Evolutionary conservation across 2,329 filamentous ascomycete genomes (phyloP).

Genomic region (Talaromyces verruculosus): DNA sequence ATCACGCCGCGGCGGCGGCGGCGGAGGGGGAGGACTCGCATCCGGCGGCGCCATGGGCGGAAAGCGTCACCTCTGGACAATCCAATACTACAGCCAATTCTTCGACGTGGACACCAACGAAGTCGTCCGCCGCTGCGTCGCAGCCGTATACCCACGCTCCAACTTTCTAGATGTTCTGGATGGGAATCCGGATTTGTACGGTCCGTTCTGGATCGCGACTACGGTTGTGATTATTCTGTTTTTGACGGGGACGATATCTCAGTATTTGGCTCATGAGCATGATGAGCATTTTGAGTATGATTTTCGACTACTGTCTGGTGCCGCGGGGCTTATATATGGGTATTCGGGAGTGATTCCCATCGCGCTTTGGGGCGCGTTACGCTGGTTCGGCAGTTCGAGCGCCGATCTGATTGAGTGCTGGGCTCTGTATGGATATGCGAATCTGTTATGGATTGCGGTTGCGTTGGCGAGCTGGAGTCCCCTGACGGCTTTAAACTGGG

Average conservation of each 20-base stretch:
- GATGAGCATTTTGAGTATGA: conserved; percentile 81
- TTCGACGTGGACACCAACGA: conserved; percentile 96
- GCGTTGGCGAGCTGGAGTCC: conserved; percentile 89
- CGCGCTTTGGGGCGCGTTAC: conserved; percentile 79
- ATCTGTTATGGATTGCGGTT: conserved; percentile 95
- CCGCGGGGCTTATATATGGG: conserved; percentile 89
- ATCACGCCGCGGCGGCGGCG: conserved; percentile 42
- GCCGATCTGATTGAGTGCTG: conserved; percentile 94
- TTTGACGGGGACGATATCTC: conserved; percentile 88
- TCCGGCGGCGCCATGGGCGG: conserved; percentile 29
- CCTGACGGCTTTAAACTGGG: conserved; percentile 83
- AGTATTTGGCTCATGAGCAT: conserved; percentile 72
- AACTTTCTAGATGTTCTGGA: conserved; percentile 98
- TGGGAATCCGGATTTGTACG: conserved; percentile 94
- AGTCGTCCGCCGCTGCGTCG: conserved; percentile 81
- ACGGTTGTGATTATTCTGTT: conserved; percentile 96
- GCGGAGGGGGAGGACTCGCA: conserved; percentile 30
- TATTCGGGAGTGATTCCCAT: conserved; percentile 88
- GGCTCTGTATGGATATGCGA: conserved; percentile 93
- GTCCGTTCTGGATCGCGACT: conserved; percentile 97
- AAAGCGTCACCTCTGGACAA: conserved; percentile 89
- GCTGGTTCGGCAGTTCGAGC: conserved; percentile 92
- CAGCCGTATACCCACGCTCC: conserved; percentile 82
- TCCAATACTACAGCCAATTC: conserved; percentile 95
- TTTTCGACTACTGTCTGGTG: conserved; percentile 82